Evolutionary conservation across 1,284 basidiomycete genomes (phyloP).

Genomic region (Cryptococcus neoformans): DNA sequence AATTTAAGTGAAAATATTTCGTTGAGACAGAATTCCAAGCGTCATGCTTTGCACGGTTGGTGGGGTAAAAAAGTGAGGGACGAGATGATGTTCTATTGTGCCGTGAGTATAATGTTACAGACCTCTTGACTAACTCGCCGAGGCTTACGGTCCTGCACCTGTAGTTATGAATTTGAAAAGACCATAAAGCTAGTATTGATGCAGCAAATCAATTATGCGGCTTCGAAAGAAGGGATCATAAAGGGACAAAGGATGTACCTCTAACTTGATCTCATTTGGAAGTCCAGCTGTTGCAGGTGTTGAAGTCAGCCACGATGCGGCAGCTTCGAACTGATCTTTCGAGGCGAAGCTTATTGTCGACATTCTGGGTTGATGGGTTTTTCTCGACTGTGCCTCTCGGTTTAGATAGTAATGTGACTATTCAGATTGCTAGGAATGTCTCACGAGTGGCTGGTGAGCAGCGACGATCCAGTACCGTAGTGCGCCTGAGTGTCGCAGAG

Average conservation of each 20-base stretch:
- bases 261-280: constrained; percentile 38
- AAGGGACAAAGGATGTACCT: constrained; percentile 22
- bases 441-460: background rate
- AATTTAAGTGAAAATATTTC: background rate
- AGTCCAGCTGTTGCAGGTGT: constrained; percentile 29
- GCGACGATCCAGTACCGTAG: background rate
- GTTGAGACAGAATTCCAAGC: constrained; percentile 60
- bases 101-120: background rate
- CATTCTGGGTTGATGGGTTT: no score
- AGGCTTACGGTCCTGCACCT: constrained; percentile 27
- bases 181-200: constrained; percentile 63
- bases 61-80: constrained; percentile 77
- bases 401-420: background rate
- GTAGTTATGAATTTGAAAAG: constrained; percentile 73
- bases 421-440: background rate
- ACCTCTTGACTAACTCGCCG: background rate
- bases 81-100: constrained; percentile 50
- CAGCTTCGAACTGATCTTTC: constrained; percentile 25
- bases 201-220: background rate
- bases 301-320: constrained; percentile 32
- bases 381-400: no score
- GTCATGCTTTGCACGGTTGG: constrained; percentile 82
- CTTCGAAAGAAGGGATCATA: background rate
- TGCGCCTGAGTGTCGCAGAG: no score
- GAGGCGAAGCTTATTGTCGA: background rate